Percentiles rank a stretch among this genome's conserved stretches.
phyloP scores from a whole-genome alignment of 2,329 filamentous ascomycete genomes.

The Leptographium lundbergii region DNA sequence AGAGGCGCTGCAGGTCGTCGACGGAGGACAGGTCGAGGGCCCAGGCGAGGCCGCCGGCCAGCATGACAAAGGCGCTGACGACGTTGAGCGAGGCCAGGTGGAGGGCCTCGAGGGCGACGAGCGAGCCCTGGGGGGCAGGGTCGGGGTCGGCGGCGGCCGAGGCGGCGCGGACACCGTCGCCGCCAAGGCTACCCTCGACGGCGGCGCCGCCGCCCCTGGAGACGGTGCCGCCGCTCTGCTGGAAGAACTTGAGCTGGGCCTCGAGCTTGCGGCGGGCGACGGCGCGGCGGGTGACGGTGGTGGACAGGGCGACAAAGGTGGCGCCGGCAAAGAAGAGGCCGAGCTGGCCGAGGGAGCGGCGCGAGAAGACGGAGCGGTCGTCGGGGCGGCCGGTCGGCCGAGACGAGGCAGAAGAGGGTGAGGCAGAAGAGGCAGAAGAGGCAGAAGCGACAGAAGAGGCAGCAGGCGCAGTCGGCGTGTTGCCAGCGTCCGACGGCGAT shows the following conservation, averaged over 20 bases:
- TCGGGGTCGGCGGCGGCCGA: conserved; percentile 19
- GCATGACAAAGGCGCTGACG: conserved; percentile 59
- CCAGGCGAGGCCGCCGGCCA: conserved; percentile 61
- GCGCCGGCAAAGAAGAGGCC: conserved; percentile 63
- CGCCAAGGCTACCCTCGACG: background rate
- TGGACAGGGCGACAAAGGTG: conserved; percentile 60
- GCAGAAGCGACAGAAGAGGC: no score
- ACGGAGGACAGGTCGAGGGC: conserved; percentile 62
- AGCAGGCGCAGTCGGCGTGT: no score
- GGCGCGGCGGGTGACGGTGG: conserved; percentile 58
- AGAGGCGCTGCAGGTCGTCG: conserved; percentile 46
- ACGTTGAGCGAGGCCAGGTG: conserved; percentile 83
- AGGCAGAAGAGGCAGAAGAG: no score
- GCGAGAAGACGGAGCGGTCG: conserved; percentile 21
- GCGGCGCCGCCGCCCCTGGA: conserved; percentile 13
- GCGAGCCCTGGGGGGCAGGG: conserved; percentile 44
- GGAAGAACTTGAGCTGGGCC: conserved; percentile 59
- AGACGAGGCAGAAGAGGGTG: no score
- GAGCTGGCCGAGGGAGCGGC: conserved; percentile 47
- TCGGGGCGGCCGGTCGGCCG: background rate
- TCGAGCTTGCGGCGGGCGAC: conserved; percentile 49
- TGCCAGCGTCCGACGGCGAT: background rate
- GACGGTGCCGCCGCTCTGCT: conserved; percentile 30
- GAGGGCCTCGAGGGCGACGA: conserved; percentile 73
- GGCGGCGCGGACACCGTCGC: background rate